phyloP scores from a whole-genome alignment of 495 filamentous ascomycete species.

The Penicillium silybi region DNA sequence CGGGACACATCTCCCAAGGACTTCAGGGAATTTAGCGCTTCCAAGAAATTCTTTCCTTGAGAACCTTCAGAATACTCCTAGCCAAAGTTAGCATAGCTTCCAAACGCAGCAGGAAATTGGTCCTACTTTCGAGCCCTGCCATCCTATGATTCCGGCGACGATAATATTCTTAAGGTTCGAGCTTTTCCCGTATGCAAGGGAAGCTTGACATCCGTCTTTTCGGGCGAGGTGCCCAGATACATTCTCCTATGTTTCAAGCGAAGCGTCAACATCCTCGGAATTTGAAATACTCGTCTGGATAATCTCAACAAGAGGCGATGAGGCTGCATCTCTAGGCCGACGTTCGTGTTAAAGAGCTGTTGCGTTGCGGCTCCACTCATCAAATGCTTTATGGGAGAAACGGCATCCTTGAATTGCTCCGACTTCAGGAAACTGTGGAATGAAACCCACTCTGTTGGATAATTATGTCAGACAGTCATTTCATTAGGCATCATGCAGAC shows the following conservation, averaged over 20 bases:
- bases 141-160: slow-evolving; percentile 8
- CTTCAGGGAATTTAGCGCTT: not conserved
- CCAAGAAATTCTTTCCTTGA: not conserved
- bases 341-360: slow-evolving; percentile 6
- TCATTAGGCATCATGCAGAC: not conserved
- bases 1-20: not conserved
- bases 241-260: not conserved
- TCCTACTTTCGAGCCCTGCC: slow-evolving; percentile 7
- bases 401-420: not conserved
- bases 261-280: not conserved
- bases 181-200: slow-evolving; percentile 4
- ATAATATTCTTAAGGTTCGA: slow-evolving; percentile 1
- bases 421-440: slow-evolving; percentile 4
- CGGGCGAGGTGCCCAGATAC: not conserved
- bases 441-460: slow-evolving; percentile 3
- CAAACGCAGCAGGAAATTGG: not conserved
- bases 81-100: not conserved
- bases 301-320: slow-evolving; percentile 1
- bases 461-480: not conserved
- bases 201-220: not conserved
- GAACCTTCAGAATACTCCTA: not conserved
- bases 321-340: not conserved
- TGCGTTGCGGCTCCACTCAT: not conserved
- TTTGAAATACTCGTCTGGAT: not conserved
- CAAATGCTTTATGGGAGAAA: not conserved